Evolutionary conservation across 2,329 filamentous ascomycete species (phyloP).

Genomic region (Thelonectria olida): DNA sequence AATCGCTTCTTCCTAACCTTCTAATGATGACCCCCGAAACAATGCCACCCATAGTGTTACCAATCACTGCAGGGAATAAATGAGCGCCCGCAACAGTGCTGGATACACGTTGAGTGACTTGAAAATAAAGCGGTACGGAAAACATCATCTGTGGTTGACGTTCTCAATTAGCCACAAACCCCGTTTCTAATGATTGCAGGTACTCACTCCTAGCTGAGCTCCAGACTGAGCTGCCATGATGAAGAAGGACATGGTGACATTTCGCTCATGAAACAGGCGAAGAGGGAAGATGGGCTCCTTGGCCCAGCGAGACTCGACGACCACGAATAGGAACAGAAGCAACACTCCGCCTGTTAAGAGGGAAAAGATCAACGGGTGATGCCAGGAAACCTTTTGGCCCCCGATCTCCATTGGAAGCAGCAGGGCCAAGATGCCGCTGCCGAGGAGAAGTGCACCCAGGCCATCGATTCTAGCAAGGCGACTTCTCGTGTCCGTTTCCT

Average conservation of each 20-base stretch:
- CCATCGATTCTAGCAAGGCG: conserved; percentile 57
- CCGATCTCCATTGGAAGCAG: conserved; percentile 62
- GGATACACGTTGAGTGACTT: conserved; percentile 66
- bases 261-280: conserved; percentile 58
- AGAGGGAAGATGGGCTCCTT: conserved; percentile 69
- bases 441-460: conserved; percentile 61
- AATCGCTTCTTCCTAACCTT: conserved; percentile 40
- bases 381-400: conserved; percentile 61
- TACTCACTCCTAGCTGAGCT: conserved; percentile 48
- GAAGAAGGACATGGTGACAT: conserved; percentile 62
- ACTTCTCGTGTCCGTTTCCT: conserved; percentile 9
- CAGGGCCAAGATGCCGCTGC: conserved; percentile 63
- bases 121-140: conserved; percentile 74
- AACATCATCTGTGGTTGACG: conserved; percentile 64
- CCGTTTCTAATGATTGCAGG: rapidly evolving
- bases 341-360: conserved; percentile 50
- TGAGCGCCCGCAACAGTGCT: conserved; percentile 68
- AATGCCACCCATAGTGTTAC: conserved; percentile 72
- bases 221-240: conserved; percentile 67
- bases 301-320: conserved; percentile 55
- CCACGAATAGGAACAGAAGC: conserved; percentile 52
- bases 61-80: conserved; percentile 72
- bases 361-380: conserved; percentile 52
- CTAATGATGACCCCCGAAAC: conserved; percentile 66
- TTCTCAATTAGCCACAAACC: background rate